These are phyloP conservation scores for Cordyceps pruinosa DNA, from an alignment of 2,329 filamentous ascomycete species.

Conservation along the genomic window DNA sequence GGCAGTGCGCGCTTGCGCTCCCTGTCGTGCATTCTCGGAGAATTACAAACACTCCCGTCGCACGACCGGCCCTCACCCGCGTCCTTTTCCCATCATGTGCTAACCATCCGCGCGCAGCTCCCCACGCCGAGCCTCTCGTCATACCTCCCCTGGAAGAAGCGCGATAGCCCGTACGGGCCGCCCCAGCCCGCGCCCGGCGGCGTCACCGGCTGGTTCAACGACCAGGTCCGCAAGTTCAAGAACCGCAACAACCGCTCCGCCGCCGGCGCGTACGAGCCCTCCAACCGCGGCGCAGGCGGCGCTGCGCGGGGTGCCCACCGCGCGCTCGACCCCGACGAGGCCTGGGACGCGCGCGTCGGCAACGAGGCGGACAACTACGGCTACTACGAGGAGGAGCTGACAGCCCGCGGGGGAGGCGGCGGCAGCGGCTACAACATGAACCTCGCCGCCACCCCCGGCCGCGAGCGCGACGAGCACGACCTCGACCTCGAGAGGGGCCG, in stretches of 20 bases:
- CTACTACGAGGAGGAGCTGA: slow-evolving; percentile 66
- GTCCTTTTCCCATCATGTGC: not conserved
- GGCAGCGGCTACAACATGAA: slow-evolving; percentile 44
- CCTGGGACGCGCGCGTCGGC: slow-evolving; percentile 77
- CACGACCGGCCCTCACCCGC: not conserved
- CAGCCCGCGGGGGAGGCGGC: slow-evolving; percentile 22
- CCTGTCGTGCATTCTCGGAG: not conserved
- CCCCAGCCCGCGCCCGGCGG: slow-evolving; percentile 53
- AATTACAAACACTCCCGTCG: not conserved
- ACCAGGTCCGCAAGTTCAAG: slow-evolving; percentile 56
- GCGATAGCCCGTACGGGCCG: slow-evolving; percentile 41
- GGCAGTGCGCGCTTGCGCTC: not conserved
- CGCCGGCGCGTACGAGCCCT: slow-evolving; percentile 62
- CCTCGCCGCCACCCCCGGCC: slow-evolving; percentile 31
- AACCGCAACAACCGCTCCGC: slow-evolving; percentile 60
- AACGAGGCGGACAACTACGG: slow-evolving; percentile 62
- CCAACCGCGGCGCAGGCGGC: slow-evolving; percentile 29
- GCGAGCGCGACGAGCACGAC: slow-evolving; percentile 23
- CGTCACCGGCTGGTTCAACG: slow-evolving; percentile 65
- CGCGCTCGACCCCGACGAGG: slow-evolving; percentile 72
- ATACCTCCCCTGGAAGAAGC: slow-evolving; percentile 63
- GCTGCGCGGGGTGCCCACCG: slow-evolving; percentile 52
- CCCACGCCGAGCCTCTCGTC: slow-evolving; percentile 61
- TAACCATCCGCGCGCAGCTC: slow-evolving; percentile 37
- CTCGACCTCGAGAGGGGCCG: slow-evolving; percentile 30